Evolutionary conservation across 2,329 filamentous ascomycete genomes (phyloP).

Genomic region (Colletotrichum navitas): DNA sequence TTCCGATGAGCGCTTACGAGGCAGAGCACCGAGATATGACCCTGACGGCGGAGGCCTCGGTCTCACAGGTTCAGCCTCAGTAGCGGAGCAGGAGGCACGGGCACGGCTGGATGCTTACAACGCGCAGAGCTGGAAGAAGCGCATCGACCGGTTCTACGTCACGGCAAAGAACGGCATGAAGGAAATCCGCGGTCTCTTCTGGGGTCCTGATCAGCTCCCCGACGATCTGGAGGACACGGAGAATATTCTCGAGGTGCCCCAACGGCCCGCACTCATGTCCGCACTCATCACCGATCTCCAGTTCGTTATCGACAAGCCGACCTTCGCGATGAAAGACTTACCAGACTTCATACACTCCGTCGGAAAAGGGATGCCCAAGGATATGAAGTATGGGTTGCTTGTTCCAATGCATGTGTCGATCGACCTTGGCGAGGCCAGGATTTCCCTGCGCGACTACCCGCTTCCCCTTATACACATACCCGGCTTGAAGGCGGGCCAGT

Average conservation of each 20-base stretch:
- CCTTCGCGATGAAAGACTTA: constrained; percentile 85
- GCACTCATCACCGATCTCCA: constrained; percentile 87
- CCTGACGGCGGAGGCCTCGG: constrained; percentile 77
- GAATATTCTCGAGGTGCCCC: constrained; percentile 85
- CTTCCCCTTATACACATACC: constrained; percentile 93
- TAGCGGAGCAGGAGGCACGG: constrained; percentile 82
- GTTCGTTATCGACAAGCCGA: constrained; percentile 89
- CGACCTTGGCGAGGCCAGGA: constrained; percentile 88
- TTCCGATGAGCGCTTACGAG: constrained; percentile 52
- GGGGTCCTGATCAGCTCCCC: constrained; percentile 83
- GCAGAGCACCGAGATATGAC: constrained; percentile 76
- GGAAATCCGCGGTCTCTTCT: constrained; percentile 83
- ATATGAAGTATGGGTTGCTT: constrained; percentile 91
- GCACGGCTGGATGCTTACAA: constrained; percentile 83
- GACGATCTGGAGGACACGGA: constrained; percentile 87
- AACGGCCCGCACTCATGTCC: constrained; percentile 85
- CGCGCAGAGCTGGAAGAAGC: constrained; percentile 89
- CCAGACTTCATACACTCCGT: constrained; percentile 88
- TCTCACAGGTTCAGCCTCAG: constrained; percentile 78
- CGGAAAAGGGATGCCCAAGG: constrained; percentile 95
- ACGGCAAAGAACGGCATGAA: constrained; percentile 80
- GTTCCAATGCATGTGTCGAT: constrained; percentile 91
- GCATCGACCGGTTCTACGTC: constrained; percentile 82
- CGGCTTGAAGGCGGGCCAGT: constrained; percentile 82
- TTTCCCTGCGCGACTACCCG: constrained; percentile 93